Base-by-base conservation (phyloP, 306 rosid species). In the Cucumis hystrix region DNA sequence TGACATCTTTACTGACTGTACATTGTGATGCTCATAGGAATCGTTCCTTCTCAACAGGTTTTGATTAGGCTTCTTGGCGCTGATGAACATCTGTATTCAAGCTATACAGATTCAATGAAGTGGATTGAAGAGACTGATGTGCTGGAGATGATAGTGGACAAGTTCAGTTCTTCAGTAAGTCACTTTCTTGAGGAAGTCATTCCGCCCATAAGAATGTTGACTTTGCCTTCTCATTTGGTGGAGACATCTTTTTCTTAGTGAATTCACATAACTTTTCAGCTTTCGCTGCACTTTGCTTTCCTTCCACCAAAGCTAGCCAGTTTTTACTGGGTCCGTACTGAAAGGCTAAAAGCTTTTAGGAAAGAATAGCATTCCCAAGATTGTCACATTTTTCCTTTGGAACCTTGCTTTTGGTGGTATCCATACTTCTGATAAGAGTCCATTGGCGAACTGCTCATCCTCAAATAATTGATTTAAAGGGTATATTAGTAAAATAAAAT, bases 131-230 rank as follows among this genome's bases (percentile, higher is more conserved):
- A 88, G 33, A 87, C 91, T 13, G 86, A 88, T 84, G 92, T 96
- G 80, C 88, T 96, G 66, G 99, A 96, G 90, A 91, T 96, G 99
- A 96, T 96, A 82, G 96, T 87, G 78, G 98, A 92, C 86, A 92
- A 92, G 86, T 91, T 96, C 82, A 96, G 92, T 80, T 89, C 97
- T 78, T 89, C 99, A 11, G 99, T 96, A 85, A 88, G 99, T 89
- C 73, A 67, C 72, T 21, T 21, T 70, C 7, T 51, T 30, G 59
- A 70, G 65, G 41, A 77, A 75, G 76, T 47, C 78, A 20, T 47
- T 82, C 74, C 80, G 43, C 70, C 11, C 12, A 49, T 33, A 41
- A 68, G 37, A 41, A 43, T 68, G 35, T 68, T 41, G 41, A 23
- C 55, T 10, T 10, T 41, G 74, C 25, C 12, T 72, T 72, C 14